These are phyloP conservation scores for Macadamia integrifolia DNA, from an alignment of 164 flowering plant genomes.

Conservation along the genomic window DNA sequence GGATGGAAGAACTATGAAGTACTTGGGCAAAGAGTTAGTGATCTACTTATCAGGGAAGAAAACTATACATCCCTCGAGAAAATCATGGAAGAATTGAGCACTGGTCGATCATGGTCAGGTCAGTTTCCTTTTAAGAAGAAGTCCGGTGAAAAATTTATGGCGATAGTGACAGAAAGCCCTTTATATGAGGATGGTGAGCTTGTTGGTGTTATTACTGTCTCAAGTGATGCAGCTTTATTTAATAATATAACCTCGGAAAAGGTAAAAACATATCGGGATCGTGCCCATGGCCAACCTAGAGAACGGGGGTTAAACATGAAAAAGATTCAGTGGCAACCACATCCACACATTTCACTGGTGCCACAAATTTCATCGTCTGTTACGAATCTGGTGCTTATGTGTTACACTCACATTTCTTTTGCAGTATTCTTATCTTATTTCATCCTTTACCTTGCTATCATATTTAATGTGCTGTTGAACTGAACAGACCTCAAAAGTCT, in stretches of 20 bases:
- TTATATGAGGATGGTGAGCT: conserved; percentile 67
- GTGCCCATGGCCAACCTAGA: conserved; percentile 22
- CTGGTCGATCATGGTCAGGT: conserved; percentile 72
- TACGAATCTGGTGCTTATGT: conserved; percentile 71
- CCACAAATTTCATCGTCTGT: conserved; percentile 64
- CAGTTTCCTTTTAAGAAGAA: conserved; percentile 73
- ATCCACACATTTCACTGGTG: conserved; percentile 46
- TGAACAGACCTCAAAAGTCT: conserved; percentile 57
- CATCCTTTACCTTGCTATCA: conserved; percentile 5
- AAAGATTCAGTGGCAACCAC: conserved; percentile 55
- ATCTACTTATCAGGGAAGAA: conserved; percentile 47
- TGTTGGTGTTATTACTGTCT: conserved; percentile 65
- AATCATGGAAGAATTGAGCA: conserved; percentile 36
- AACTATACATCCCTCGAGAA: conserved; percentile 17
- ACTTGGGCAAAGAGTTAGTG: conserved; percentile 38
- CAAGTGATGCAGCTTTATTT: conserved; percentile 70
- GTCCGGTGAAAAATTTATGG: conserved; percentile 74
- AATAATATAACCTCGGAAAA: conserved; percentile 31
- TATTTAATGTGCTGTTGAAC: background rate
- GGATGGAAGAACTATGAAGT: conserved; percentile 73
- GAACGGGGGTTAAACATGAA: conserved; percentile 31
- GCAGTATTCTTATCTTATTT: conserved; percentile 4
- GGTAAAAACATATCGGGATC: conserved; percentile 27
- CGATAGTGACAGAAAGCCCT: conserved; percentile 66
- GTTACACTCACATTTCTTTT: conserved; percentile 8